Evolutionary conservation across 768 basidiomycete species (phyloP), one percentile per base, ranked within the genome.

Genomic region (Pulveroboletus sp.): DNA sequence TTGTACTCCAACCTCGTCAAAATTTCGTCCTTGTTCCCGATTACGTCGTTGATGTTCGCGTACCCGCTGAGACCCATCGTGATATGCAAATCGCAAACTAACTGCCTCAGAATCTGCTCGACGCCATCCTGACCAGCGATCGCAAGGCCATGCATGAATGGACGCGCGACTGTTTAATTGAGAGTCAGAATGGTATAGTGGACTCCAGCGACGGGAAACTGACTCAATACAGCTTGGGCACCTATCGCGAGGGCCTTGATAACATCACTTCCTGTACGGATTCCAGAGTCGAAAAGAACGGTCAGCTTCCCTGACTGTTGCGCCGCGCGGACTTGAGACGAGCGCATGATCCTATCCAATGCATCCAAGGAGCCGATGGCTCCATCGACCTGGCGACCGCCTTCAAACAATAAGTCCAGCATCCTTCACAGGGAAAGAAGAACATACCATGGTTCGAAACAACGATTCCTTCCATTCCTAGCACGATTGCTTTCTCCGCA

Each of bases 181-280:
- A 26, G 10, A 17, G 40, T 53, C 38, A 57, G 50, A 17, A 26
- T 26, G 13, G 1, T 4, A 9, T 12, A 17, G 2, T 10, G 36
- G 3, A 24, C 10, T 24, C 22, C 30, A 19, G 41, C 2, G 3
- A 38, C 23, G 23, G 20, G 29, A n/a, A 14, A 76, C 86, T 57
- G 56, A 89, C 82, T 73, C 17, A 93, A 65, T 14, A 93, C 82
- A 8, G 74, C 89, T 57, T 93, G 85, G 8, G 93, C 92, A 35
- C 93, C 91, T 0, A 94, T 73, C 1, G 90, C 90, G 24, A 93
- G 68, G 0, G 93, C 92, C 65, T 89, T 89, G 67, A 91, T 75
- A 39, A 93, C 79, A 54, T 95, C 93, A 37, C 81, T 79, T 11
- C 89, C 92, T 0, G 84, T 87, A 37, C 92, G 80, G 50, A 93